Conservation (phyloP, 306 rosid species). For the Trifolium fragiferum region DNA sequence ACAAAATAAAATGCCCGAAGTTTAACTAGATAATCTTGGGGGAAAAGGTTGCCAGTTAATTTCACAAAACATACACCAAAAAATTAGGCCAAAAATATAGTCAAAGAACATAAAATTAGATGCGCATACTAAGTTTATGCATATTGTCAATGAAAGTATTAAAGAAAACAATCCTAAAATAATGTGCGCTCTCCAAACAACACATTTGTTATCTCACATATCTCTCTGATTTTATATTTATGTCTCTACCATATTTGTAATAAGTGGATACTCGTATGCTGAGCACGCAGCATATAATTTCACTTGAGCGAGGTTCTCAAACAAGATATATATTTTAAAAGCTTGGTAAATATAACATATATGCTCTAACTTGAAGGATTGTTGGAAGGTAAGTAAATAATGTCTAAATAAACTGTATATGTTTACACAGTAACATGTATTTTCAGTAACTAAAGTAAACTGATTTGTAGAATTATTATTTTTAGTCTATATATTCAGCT, state of each 20-base stretch:
- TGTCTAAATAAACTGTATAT: neutral
- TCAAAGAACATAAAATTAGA: constrained; percentile 11
- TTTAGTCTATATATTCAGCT: neutral
- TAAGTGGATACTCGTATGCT: neutral
- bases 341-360: neutral
- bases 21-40: constrained; percentile 34
- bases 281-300: neutral
- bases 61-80: constrained; percentile 24
- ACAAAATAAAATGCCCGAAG: constrained; percentile 37
- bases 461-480: neutral
- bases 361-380: neutral
- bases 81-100: constrained; percentile 4
- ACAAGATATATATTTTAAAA: constrained; percentile 1
- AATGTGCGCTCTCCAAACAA: neutral
- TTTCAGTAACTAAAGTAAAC: neutral
- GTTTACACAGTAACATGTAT: neutral
- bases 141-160: neutral
- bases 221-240: neutral
- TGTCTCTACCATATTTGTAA: neutral
- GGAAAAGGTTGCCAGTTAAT: constrained; percentile 10
- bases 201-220: neutral
- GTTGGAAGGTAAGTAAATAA: neutral
- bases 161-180: constrained; percentile 6
- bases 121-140: neutral
- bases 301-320: neutral